These are phyloP conservation scores for Erythrobasidium hasegawianum DNA, from an alignment of 1,284 basidiomycete genomes.

Conservation along the genomic window DNA sequence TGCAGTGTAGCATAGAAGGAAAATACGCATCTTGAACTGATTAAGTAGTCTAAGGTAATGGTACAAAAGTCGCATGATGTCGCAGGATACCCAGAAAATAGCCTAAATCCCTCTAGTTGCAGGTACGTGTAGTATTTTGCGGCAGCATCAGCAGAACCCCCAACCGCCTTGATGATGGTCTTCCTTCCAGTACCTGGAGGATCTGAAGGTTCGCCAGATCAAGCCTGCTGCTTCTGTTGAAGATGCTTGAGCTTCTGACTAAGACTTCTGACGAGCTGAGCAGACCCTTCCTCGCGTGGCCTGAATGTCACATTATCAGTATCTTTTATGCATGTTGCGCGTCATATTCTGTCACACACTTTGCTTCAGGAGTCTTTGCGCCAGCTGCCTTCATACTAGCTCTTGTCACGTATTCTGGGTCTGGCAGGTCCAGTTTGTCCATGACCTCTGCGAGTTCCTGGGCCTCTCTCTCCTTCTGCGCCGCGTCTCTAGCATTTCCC, in stretches of 20 bases:
- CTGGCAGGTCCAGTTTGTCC: constrained; percentile 43
- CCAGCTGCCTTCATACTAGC: constrained; percentile 45
- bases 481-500: constrained; percentile 11
- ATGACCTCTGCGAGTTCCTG: constrained; percentile 42
- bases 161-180: no score
- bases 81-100: no score
- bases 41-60: no score
- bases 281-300: not conserved
- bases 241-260: constrained; percentile 5
- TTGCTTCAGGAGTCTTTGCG: constrained; percentile 43
- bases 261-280: constrained; percentile 1
- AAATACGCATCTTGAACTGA: no score
- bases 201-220: no score
- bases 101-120: no score
- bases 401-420: constrained; percentile 44
- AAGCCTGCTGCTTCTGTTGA: not conserved
- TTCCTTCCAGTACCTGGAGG: no score
- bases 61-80: no score
- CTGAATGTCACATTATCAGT: not conserved
- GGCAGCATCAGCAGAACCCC: no score
- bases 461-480: constrained; percentile 33
- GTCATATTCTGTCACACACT: constrained; percentile 35
- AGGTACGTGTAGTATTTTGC: no score
- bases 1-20: not conserved
- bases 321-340: not conserved